phyloP scores from a whole-genome alignment of 306 rosid genomes.

The Luffa aegyptiaca region DNA sequence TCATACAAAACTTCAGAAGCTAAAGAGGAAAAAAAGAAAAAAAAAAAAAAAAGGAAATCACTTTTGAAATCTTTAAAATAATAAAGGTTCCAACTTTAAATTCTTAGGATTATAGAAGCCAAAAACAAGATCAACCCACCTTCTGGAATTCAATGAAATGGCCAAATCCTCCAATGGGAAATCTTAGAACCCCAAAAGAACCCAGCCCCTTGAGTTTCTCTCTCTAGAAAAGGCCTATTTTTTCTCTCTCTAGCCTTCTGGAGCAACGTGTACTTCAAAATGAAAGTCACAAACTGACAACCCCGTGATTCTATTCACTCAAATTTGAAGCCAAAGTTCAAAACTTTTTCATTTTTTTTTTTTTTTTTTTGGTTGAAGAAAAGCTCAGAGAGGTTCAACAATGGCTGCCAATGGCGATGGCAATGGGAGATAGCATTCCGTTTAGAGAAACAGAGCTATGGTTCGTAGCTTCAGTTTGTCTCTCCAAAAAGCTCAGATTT shows the following conservation, averaged over 20 bases:
- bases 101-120: not conserved
- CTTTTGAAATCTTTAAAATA: not conserved
- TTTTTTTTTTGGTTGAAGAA: too few species aligned
- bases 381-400: not conserved
- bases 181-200: not conserved
- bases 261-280: slow-evolving; percentile 60
- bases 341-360: not conserved
- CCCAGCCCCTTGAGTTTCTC: not conserved
- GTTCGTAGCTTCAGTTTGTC: slow-evolving; percentile 39
- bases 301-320: not conserved
- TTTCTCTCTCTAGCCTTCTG: slow-evolving; percentile 19
- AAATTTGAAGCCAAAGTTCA: not conserved
- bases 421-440: not conserved
- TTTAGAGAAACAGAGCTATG: not conserved
- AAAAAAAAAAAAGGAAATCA: not conserved
- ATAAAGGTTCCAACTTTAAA: not conserved
- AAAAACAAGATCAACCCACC: not conserved
- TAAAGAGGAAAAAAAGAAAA: not conserved
- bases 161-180: not conserved
- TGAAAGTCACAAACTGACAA: slow-evolving; percentile 32
- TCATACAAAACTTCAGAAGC: slow-evolving; percentile 53
- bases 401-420: not conserved
- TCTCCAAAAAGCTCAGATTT: slow-evolving; percentile 31
- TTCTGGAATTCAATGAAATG: not conserved
- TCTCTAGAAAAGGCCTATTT: not conserved